Evolutionary conservation across 2,329 filamentous ascomycete species (phyloP).

Genomic region (Talaromyces piceae): DNA sequence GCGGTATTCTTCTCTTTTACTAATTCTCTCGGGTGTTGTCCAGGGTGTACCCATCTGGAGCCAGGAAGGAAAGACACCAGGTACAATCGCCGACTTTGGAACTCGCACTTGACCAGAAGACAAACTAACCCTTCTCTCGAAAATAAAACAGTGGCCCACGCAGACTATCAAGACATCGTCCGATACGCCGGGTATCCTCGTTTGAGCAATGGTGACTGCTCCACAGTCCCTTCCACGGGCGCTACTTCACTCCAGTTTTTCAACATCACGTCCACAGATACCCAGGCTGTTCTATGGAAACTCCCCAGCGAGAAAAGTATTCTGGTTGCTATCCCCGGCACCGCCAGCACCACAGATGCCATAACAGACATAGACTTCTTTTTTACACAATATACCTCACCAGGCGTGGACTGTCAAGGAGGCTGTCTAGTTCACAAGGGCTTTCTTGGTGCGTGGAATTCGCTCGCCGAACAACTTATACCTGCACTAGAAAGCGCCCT

Average conservation of each 20-base stretch:
- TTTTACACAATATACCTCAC: not conserved
- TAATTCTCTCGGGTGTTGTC: not conserved
- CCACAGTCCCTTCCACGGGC: not conserved
- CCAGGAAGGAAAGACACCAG: not conserved
- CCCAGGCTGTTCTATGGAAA: not conserved
- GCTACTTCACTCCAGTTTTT: not conserved
- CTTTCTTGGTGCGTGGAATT: not conserved
- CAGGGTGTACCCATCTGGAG: not conserved
- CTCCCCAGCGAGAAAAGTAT: not conserved
- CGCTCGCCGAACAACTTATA: not conserved
- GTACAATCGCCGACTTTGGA: not conserved
- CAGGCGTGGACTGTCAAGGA: not conserved
- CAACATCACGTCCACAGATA: conserved; percentile 1
- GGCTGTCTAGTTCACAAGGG: not conserved
- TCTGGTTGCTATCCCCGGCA: not conserved
- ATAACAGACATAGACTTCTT: not conserved
- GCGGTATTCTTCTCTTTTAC: not conserved
- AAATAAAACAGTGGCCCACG: not conserved
- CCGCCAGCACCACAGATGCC: not conserved
- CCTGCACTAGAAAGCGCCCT: not conserved
- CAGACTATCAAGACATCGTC: not conserved
- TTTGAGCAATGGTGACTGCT: not conserved
- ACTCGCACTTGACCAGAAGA: not conserved
- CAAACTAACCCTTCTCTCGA: not conserved
- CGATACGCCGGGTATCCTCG: not conserved